Evolutionary conservation across 1,139 yeast species (phyloP), one percentile per base, ranked within the genome.

Genomic region (Zygosaccharomyces pseudobailii): DNA sequence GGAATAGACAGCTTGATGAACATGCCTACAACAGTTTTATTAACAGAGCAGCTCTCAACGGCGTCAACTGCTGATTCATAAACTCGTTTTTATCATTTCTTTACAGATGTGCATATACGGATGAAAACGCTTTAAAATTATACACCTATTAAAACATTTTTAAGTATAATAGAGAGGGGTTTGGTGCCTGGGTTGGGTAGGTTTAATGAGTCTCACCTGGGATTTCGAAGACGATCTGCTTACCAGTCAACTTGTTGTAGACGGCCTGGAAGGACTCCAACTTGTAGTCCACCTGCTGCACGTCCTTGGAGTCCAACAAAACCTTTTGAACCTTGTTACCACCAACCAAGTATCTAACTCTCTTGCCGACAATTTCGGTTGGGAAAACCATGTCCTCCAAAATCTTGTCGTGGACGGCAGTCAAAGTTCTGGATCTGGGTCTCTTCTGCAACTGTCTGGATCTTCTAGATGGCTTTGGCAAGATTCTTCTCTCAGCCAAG

Each of bases 381-480:
- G 98, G 98, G 97, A 86, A 92, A 65, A 94, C 98, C 72, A 92
- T 83, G 78, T 92, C 98, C 78, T 92, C 98, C 75, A 92, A 88
- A 78, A 92, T 80, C 77, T 89, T 88, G 80, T 92, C 97, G 78
- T 92, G 98, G 66, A 92, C 98, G 71, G 97, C 89, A 68, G 97
- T 84, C 76, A 92, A 84, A 70, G 98, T 92, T 86, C 98, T 89
- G 69, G 97, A 90, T 82, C 96, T 87, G 76, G 98, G 98, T 84
- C 98, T 92, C 92, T 92, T 90, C 82, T 92, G 98, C 69, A 76
- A 79, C 75, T 84, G 86, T 82, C 90, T 87, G 57, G 96, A 82
- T 69, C 81, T 82, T 79, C 90, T 85, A 70, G 87, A 84, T 66
- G 88, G 84, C 84, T 89, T 90, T 80, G 97, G 97, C 74, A 94